Evolutionary conservation across 1,139 yeast species (phyloP).

Genomic region (Candida sanyaensis): DNA sequence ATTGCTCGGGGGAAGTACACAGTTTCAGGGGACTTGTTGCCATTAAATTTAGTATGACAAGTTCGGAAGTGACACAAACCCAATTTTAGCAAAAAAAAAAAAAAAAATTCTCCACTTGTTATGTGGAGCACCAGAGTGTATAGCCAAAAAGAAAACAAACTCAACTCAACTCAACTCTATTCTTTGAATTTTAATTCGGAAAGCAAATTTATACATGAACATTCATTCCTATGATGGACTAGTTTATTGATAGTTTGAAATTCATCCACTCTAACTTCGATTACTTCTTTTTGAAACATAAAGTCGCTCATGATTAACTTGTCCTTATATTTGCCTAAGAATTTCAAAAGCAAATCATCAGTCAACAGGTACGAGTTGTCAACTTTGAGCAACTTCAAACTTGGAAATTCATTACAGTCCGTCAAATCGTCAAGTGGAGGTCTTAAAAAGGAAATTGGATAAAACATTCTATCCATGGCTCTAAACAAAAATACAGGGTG

Average conservation of each 20-base stretch:
- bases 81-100: background rate
- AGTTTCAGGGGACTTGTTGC: constrained; percentile 2
- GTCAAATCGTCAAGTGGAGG: background rate
- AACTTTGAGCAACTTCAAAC: constrained; percentile 2
- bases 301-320: constrained; percentile 1
- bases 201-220: background rate
- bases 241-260: background rate
- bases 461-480: constrained; percentile 3
- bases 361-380: constrained; percentile 10
- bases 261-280: background rate
- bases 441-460: background rate
- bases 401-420: constrained; percentile 6
- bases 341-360: constrained; percentile 3
- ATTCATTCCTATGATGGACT: background rate
- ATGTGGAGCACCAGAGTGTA: background rate
- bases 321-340: constrained; percentile 4
- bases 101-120: background rate
- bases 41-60: background rate
- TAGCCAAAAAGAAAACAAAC: background rate
- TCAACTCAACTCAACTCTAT: background rate
- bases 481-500: constrained; percentile 8
- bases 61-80: constrained; percentile 5
- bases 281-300: constrained; percentile 5
- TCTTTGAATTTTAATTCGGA: constrained; percentile 1
- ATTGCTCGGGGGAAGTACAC: background rate